These are phyloP conservation scores for Lachnellula willkommii DNA, from an alignment of 2,329 filamentous ascomycete species.

Conservation along the genomic window DNA sequence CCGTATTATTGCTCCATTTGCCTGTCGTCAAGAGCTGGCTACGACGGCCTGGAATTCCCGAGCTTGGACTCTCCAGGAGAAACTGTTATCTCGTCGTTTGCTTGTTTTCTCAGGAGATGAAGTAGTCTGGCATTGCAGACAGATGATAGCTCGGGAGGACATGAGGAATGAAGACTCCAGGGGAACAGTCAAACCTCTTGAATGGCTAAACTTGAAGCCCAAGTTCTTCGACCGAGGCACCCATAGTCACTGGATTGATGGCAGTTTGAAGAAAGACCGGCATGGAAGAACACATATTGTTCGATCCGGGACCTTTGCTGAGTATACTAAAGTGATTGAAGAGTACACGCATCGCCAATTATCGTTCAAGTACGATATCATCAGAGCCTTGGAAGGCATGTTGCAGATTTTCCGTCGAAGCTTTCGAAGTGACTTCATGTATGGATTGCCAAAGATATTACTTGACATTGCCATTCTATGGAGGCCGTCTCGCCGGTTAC, in stretches of 20 bases:
- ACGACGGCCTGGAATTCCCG: no score
- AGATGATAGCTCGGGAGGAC: conserved; percentile 3
- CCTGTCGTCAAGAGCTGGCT: background rate
- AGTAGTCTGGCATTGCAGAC: conserved; percentile 4
- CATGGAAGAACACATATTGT: conserved; percentile 3
- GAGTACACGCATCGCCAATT: conserved; percentile 3
- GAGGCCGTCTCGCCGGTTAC: background rate
- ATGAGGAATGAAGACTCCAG: conserved; percentile 1
- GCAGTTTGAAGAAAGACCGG: conserved; percentile 2
- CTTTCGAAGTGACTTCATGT: conserved; percentile 1
- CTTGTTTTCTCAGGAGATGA: background rate
- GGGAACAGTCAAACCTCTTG: background rate
- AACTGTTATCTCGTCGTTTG: no score
- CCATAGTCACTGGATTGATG: conserved; percentile 1
- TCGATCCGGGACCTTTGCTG: background rate
- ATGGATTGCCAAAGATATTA: conserved; percentile 2
- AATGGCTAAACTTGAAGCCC: background rate
- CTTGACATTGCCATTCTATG: conserved; percentile 2
- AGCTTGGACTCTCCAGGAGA: no score
- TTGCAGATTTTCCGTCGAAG: conserved; percentile 1
- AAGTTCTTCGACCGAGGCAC: background rate
- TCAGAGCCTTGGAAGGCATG: conserved; percentile 3
- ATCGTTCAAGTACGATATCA: conserved; percentile 3
- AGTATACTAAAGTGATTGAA: background rate
- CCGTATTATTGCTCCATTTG: conserved; percentile 1